Evolutionary conservation across 495 filamentous ascomycete species (phyloP).

Genomic region (Hypoxylon fragiforme): DNA sequence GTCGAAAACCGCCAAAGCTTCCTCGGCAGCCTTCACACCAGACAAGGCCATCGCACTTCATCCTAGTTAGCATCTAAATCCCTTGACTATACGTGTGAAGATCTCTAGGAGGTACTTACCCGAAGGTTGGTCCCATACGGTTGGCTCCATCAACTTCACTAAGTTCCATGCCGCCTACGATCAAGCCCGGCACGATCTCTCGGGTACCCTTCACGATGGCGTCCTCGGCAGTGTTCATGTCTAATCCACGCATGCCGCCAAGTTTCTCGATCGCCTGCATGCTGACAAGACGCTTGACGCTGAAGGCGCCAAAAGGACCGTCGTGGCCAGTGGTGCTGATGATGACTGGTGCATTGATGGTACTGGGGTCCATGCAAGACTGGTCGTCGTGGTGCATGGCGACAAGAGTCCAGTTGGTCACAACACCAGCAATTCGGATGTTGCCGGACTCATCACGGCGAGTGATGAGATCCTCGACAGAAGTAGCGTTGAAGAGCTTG

Average conservation of each 20-base stretch:
- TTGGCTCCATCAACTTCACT: conserved; percentile 88
- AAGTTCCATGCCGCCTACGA: conserved; percentile 93
- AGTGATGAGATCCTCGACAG: conserved; percentile 89
- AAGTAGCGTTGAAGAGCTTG: conserved; percentile 93
- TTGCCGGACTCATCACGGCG: conserved; percentile 53
- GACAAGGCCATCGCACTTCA: conserved; percentile 78
- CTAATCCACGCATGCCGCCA: conserved; percentile 86
- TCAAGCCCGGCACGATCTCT: conserved; percentile 82
- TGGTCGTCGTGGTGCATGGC: conserved; percentile 90
- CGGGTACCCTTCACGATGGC: conserved; percentile 88
- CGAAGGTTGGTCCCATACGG: conserved; percentile 61
- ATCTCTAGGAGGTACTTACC: conserved; percentile 49
- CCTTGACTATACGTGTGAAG: conserved; percentile 12
- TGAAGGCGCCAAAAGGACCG: conserved; percentile 88
- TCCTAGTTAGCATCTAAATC: neutral
- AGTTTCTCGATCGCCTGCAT: conserved; percentile 82
- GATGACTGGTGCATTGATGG: conserved; percentile 84
- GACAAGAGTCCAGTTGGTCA: conserved; percentile 93
- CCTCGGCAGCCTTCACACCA: conserved; percentile 88
- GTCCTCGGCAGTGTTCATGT: conserved; percentile 88
- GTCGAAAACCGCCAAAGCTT: conserved; percentile 75
- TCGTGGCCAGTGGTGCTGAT: conserved; percentile 90
- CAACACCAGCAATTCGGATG: conserved; percentile 79
- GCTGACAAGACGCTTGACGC: conserved; percentile 78
- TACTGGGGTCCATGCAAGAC: conserved; percentile 94